Evolutionary conservation across 176 grass and related monocot species (phyloP).

Genomic region (Phoenix roebelenii): DNA sequence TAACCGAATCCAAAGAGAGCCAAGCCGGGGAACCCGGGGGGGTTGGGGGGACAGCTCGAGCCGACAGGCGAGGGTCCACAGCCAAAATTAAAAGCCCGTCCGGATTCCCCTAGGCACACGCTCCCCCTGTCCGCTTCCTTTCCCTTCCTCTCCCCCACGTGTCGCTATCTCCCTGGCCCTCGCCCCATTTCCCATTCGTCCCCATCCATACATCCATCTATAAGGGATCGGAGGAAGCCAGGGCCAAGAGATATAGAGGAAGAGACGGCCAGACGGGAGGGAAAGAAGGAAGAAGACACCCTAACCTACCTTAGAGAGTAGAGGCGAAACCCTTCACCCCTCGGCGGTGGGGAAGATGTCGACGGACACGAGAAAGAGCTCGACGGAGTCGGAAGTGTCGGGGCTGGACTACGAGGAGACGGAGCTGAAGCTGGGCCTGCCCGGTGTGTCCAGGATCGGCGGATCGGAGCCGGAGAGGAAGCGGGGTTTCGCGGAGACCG

Average conservation of each 20-base stretch:
- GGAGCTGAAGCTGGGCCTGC: conserved; percentile 10
- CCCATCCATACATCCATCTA: too few species aligned
- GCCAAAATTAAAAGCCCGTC: not conserved
- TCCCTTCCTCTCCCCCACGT: too few species aligned
- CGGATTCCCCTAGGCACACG: too few species aligned
- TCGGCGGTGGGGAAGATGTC: not conserved
- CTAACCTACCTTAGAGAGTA: too few species aligned
- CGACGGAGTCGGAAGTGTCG: conserved; percentile 1
- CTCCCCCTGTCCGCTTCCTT: too few species aligned
- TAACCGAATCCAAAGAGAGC: not conserved
- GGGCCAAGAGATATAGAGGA: too few species aligned
- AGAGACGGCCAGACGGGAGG: too few species aligned
- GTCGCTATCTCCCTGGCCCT: too few species aligned
- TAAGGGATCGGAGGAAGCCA: too few species aligned
- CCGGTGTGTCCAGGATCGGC: not conserved
- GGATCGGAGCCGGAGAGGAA: conserved; percentile 2
- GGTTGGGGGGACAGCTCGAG: not conserved
- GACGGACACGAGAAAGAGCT: conserved; percentile 7
- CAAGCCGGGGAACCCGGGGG: not conserved
- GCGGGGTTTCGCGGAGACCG: conserved; percentile 1
- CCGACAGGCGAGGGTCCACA: not conserved
- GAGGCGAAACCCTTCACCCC: too few species aligned
- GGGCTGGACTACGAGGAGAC: conserved; percentile 6
- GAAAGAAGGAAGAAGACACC: too few species aligned
- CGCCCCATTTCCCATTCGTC: too few species aligned